Evolutionary conservation across 768 basidiomycete species (phyloP), one percentile per base, ranked within the genome.

Genomic region (Naganishia antarctica): DNA sequence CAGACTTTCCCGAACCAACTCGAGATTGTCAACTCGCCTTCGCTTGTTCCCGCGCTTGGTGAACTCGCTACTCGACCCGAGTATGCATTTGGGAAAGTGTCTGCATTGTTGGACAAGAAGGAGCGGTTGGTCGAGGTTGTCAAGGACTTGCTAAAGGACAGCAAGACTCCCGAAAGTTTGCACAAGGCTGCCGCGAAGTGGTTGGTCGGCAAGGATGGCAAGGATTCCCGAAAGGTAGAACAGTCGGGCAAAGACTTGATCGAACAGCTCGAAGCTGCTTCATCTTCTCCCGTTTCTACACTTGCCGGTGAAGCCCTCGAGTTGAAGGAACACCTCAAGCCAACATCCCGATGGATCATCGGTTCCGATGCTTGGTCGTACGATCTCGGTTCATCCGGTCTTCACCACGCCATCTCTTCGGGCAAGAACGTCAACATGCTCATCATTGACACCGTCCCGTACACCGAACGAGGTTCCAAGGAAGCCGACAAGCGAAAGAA

Each of bases 301-400:
- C 53, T 82, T 9, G 84, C 83, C 4, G 78, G 84, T 43, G 81
- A 81, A 29, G 82, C 90, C 47, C 81, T 90, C 40, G 72, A 73
- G 16, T 80, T 88, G 12, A 82, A 82, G 43, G 78, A 83, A 21
- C 83, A 86, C 69, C 84, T 96, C 70, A 80, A 84, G 44, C 80
- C 85, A 8, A 81, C 81, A 40, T 91, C 90, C 7, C 83, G 89
- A 64, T 99, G 96, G 96, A 98, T 99, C 77, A 88, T 99, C 70
- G 92, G 94, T 21, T 97, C 93, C 21, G 96, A 99, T 75, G 89
- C 90, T 0, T 98, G 96, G 96, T 88, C 93, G 0, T 91, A 96
- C 75, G 96, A 98, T 78, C 85, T 98, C 44, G 96, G 94, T 44
- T 85, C 91, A 2, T 94, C 91, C 1, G 96, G 94, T 50, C 81